Percentiles rank a stretch among this genome's conserved stretches.
Conservation (phyloP, 345 rosid genomes). For the Isatis tinctoria region DNA sequence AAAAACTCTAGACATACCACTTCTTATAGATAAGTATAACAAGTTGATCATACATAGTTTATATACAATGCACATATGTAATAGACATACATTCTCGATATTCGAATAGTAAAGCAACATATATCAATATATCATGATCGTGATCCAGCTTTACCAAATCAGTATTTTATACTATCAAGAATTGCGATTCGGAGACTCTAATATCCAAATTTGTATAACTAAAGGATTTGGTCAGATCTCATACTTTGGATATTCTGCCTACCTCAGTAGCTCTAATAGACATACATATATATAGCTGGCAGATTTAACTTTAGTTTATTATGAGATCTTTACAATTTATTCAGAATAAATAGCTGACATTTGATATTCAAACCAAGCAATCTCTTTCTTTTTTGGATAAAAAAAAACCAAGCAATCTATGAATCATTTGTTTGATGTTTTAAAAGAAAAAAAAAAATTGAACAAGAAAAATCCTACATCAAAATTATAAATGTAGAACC, state of each 20-base stretch:
- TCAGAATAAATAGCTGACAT: not conserved
- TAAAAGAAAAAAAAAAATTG: not conserved
- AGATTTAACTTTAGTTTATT: not conserved
- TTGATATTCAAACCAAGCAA: slow-evolving; percentile 6
- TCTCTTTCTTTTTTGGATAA: too few relatives aligned
- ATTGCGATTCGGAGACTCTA: not conserved
- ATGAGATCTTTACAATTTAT: not conserved
- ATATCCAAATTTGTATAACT: not conserved
- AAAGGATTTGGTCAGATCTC: not conserved
- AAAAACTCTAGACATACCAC: not conserved
- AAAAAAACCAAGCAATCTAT: slow-evolving; percentile 9
- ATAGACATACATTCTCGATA: not conserved
- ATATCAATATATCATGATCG: not conserved
- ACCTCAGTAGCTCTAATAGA: not conserved
- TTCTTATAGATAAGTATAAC: not conserved
- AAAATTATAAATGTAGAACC: not conserved
- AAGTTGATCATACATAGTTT: not conserved
- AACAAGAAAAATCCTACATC: not conserved
- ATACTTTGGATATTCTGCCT: slow-evolving; percentile 7
- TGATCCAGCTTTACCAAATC: not conserved
- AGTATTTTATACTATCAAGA: not conserved
- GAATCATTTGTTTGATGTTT: not conserved
- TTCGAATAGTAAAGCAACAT: not conserved
- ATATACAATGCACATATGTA: not conserved
- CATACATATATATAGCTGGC: not conserved